These are phyloP conservation scores for Aspergillus baeticus DNA, from an alignment of 495 filamentous ascomycete species.

Conservation along the genomic window DNA sequence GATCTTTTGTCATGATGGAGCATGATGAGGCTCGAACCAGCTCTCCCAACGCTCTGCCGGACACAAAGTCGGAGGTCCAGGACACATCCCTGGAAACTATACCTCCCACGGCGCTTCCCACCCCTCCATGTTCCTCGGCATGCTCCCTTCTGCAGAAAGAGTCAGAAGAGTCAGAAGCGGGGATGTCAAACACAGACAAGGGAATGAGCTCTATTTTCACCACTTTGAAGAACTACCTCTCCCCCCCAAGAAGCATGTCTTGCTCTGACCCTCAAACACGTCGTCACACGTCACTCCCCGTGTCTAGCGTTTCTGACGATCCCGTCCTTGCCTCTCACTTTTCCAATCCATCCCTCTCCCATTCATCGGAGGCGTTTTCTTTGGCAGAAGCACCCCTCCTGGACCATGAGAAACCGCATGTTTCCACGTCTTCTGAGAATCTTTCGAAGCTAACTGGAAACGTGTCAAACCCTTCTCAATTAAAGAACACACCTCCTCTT, in stretches of 20 bases:
- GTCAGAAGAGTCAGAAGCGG: constrained; percentile 37
- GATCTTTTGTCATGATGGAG: constrained; percentile 42
- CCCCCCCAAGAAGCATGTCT: constrained; percentile 26
- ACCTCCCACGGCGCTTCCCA: constrained; percentile 35
- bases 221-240: constrained; percentile 44
- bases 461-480: constrained; percentile 54
- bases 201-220: constrained; percentile 38
- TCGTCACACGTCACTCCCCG: constrained; percentile 56
- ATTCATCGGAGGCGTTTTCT: constrained; percentile 54
- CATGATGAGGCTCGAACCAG: constrained; percentile 35
- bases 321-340: constrained; percentile 71
- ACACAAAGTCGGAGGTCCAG: constrained; percentile 21
- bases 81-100: constrained; percentile 24
- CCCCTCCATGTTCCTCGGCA: constrained; percentile 41
- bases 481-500: constrained; percentile 87
- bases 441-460: constrained; percentile 86
- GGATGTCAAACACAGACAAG: constrained; percentile 33
- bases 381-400: constrained; percentile 52
- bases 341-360: constrained; percentile 66
- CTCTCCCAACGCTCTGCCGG: constrained; percentile 19
- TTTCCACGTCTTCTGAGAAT: constrained; percentile 61
- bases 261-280: constrained; percentile 40
- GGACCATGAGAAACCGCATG: constrained; percentile 50
- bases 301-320: constrained; percentile 65
- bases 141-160: constrained; percentile 46